phyloP scores from a whole-genome alignment of 75 land plant species.

The Cupressus sempervirens region DNA sequence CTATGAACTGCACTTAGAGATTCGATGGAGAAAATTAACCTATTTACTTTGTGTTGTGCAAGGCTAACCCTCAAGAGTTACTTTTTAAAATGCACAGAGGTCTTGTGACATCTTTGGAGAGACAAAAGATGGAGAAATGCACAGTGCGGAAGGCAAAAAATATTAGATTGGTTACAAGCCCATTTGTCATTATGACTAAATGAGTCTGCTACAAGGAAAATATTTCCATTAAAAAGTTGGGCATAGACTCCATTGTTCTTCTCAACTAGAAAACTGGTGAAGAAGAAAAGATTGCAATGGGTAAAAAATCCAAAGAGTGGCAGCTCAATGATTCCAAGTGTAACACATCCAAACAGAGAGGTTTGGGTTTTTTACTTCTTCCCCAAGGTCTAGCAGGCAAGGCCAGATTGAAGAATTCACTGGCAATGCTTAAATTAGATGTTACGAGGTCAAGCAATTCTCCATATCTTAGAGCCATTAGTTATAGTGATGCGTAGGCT shows the following conservation, averaged over 20 bases:
- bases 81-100: background rate
- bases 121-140: background rate
- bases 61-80: background rate
- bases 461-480: background rate
- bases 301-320: too few species aligned
- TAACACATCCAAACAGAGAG: background rate
- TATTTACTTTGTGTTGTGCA: background rate
- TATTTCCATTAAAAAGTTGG: background rate
- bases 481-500: background rate
- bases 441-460: background rate
- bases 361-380: background rate
- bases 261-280: background rate
- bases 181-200: background rate
- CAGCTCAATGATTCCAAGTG: too few species aligned
- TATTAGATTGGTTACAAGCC: background rate
- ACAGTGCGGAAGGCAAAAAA: too few species aligned
- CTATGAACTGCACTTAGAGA: background rate
- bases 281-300: background rate
- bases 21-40: background rate
- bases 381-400: background rate
- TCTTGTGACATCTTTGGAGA: background rate
- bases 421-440: background rate
- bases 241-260: background rate
- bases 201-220: background rate
- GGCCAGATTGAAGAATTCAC: background rate